Evolutionary conservation across 2,329 filamentous ascomycete genomes (phyloP).

Genomic region (Coniochaeta sp.): DNA sequence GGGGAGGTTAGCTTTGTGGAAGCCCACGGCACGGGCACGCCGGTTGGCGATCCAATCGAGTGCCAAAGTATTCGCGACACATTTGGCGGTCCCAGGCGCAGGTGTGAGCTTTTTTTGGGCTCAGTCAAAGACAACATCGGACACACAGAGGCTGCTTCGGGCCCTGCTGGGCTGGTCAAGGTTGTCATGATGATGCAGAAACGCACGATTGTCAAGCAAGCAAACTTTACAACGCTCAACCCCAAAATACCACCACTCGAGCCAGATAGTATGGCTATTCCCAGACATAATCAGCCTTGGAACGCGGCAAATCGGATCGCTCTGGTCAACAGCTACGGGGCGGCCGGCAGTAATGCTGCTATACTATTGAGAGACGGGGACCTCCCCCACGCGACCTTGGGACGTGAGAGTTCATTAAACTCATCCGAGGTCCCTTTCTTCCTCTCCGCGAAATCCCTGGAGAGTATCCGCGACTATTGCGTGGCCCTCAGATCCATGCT

Average conservation of each 20-base stretch:
- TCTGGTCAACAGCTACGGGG: slow-evolving; percentile 29
- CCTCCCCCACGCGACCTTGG: neutral
- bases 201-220: slow-evolving; percentile 21
- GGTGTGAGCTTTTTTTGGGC: slow-evolving; percentile 13
- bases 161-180: slow-evolving; percentile 24
- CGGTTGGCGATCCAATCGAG: slow-evolving; percentile 30
- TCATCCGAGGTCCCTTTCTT: neutral
- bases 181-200: slow-evolving; percentile 20
- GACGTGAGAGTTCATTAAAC: neutral
- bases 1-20: slow-evolving; percentile 24
- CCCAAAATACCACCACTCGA: slow-evolving; percentile 12
- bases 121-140: slow-evolving; percentile 27
- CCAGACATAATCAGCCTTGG: slow-evolving; percentile 14
- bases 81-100: slow-evolving; percentile 21
- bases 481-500: neutral
- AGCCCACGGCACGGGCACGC: slow-evolving; percentile 36
- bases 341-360: slow-evolving; percentile 21
- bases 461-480: neutral
- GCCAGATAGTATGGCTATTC: slow-evolving; percentile 14
- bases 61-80: slow-evolving; percentile 20
- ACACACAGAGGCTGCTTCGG: slow-evolving; percentile 25
- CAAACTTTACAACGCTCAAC: slow-evolving; percentile 21
- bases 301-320: slow-evolving; percentile 8
- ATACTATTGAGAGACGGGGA: slow-evolving; percentile 15
- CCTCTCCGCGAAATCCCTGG: neutral